A percentile compares a stretch with the other conserved stretches of the same genome.
These are phyloP conservation scores for Fragilaria radians DNA, from an alignment of 108 stramenopile species.

Conservation along the genomic window DNA sequence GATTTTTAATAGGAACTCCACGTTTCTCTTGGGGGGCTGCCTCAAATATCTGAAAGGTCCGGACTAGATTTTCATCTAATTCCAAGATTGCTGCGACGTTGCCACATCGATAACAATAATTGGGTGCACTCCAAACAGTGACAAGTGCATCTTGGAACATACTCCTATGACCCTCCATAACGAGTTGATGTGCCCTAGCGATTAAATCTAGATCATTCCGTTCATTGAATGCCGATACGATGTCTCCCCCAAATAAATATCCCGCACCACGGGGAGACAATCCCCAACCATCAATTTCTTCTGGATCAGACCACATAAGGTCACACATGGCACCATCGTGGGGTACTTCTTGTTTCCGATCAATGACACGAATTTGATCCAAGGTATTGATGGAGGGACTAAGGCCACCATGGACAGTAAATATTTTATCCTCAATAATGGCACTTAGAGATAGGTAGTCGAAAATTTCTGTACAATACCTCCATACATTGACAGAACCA, in stretches of 20 bases:
- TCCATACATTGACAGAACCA: slow-evolving; percentile 78
- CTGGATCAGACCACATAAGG: slow-evolving; percentile 81
- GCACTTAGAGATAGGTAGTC: slow-evolving; percentile 83
- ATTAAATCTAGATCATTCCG: slow-evolving; percentile 87
- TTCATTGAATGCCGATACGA: slow-evolving; percentile 91
- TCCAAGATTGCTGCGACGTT: slow-evolving; percentile 98
- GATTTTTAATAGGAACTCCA: slow-evolving; percentile 87
- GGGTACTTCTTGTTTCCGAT: slow-evolving; percentile 84
- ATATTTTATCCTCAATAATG: slow-evolving; percentile 77
- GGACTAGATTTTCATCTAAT: slow-evolving; percentile 54
- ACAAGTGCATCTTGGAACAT: slow-evolving; percentile 83
- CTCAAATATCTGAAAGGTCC: slow-evolving; percentile 92
- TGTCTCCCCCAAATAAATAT: slow-evolving; percentile 93
- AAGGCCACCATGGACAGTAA: slow-evolving; percentile 89
- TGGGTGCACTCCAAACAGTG: slow-evolving; percentile 96
- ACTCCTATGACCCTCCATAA: slow-evolving; percentile 92
- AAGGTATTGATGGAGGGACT: slow-evolving; percentile 81
- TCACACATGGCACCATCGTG: slow-evolving; percentile 94
- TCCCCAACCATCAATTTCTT: slow-evolving; percentile 59
- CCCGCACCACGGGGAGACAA: slow-evolving; percentile 82
- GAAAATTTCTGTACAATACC: slow-evolving; percentile 82
- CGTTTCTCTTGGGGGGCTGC: slow-evolving; percentile 94
- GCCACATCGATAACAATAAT: slow-evolving; percentile 96
- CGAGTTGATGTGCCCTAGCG: slow-evolving; percentile 94
- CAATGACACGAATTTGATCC: slow-evolving; percentile 83